Percentiles rank a stretch among this genome's conserved stretches.
These are phyloP conservation scores for Candida krabiensis DNA, from an alignment of 805 yeast genomes.

Conservation along the genomic window DNA sequence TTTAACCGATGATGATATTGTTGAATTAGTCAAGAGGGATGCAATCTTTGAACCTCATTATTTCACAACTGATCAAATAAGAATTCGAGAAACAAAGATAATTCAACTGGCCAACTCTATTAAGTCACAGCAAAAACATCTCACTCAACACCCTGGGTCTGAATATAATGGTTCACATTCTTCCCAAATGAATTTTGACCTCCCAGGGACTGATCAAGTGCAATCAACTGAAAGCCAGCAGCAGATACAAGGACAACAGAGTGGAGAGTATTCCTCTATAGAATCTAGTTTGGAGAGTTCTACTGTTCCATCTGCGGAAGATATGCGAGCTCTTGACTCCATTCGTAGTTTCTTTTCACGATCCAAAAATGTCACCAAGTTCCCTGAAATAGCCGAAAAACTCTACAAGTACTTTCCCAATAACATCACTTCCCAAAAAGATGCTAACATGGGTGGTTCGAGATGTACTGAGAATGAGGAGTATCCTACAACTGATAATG, in stretches of 20 bases:
- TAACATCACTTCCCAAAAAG: no score
- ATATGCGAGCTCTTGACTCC: slow-evolving; percentile 13
- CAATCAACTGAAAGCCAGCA: not conserved
- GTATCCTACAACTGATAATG: no score
- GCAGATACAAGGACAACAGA: slow-evolving; percentile 2
- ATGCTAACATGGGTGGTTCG: no score
- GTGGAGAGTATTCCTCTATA: not conserved
- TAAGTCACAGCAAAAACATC: slow-evolving; percentile 3
- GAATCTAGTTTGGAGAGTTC: not conserved
- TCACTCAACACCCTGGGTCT: no score
- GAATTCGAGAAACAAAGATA: slow-evolving; percentile 7
- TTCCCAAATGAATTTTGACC: no score
- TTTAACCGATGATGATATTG: slow-evolving; percentile 36
- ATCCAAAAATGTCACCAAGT: slow-evolving; percentile 16
- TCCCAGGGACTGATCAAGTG: no score
- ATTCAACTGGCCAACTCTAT: slow-evolving; percentile 9
- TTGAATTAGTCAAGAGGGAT: slow-evolving; percentile 26
- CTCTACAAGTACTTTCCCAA: slow-evolving; percentile 16
- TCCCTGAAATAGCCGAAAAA: slow-evolving; percentile 20
- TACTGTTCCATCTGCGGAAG: slow-evolving; percentile 9
- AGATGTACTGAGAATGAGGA: no score
- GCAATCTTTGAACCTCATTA: slow-evolving; percentile 2
- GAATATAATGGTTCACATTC: no score
- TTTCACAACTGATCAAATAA: slow-evolving; percentile 2
- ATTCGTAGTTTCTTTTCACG: slow-evolving; percentile 13